Percentiles rank a stretch among this genome's conserved stretches.
phyloP scores from a whole-genome alignment of 129 eudicot genomes.

The Calendula officinalis region DNA sequence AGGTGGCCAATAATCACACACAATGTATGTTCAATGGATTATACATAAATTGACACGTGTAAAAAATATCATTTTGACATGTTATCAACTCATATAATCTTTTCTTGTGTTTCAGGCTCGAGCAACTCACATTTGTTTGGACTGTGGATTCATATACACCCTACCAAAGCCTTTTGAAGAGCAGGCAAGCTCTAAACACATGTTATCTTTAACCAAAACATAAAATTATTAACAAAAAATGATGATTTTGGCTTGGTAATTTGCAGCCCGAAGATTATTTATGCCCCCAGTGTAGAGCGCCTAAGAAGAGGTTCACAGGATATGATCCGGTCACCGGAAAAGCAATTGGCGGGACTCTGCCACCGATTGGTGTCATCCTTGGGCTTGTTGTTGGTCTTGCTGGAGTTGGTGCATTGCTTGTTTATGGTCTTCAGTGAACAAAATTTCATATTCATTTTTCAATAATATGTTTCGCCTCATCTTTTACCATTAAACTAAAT shows the following conservation, averaged over 20 bases:
- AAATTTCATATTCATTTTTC: background rate
- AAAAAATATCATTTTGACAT: background rate
- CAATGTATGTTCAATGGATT: too few species aligned
- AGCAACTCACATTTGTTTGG: slow-evolving; percentile 97
- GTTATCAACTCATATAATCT: background rate
- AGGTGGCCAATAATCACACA: too few species aligned
- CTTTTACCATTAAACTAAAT: background rate
- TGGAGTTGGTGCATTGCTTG: slow-evolving; percentile 93
- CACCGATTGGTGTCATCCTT: slow-evolving; percentile 84
- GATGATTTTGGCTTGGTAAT: slow-evolving; percentile 6
- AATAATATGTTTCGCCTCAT: slow-evolving; percentile 3
- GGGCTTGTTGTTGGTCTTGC: slow-evolving; percentile 86
- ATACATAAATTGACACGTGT: too few species aligned
- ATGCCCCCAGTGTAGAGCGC: slow-evolving; percentile 95
- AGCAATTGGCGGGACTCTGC: slow-evolving; percentile 71
- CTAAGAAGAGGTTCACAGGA: slow-evolving; percentile 91
- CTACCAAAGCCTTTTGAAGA: slow-evolving; percentile 85
- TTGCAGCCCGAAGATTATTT: slow-evolving; percentile 84
- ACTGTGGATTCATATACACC: slow-evolving; percentile 95
- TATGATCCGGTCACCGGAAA: slow-evolving; percentile 80
- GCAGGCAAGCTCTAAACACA: slow-evolving; percentile 58
- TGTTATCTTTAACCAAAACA: background rate
- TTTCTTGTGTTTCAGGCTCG: slow-evolving; percentile 55
- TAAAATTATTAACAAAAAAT: background rate
- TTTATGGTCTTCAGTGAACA: slow-evolving; percentile 87